Conservation (phyloP, 169 alveolate genomes). For the Babesia ovata region DNA sequence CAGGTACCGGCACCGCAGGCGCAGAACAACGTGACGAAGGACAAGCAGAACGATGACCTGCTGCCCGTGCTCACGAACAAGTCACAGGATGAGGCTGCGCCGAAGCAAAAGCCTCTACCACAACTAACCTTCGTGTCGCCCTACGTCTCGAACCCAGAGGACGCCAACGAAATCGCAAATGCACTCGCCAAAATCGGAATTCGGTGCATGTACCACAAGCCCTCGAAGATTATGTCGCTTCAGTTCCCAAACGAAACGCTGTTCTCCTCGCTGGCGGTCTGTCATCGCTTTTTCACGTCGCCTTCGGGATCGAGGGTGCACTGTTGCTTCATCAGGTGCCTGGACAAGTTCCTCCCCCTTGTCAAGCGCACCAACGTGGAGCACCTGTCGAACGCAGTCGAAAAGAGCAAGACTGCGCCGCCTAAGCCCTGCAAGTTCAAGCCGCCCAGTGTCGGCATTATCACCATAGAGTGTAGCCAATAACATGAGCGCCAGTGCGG, state of each 20-base stretch:
- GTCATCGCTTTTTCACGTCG: conserved; percentile 47
- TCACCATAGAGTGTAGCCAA: conserved; percentile 14
- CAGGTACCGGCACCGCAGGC: conserved; percentile 8
- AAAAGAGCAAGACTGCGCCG: conserved; percentile 46
- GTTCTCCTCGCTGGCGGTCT: conserved; percentile 38
- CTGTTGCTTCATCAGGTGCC: conserved; percentile 63
- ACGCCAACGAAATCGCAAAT: conserved; percentile 51
- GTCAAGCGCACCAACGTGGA: conserved; percentile 63
- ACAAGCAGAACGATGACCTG: conserved; percentile 43
- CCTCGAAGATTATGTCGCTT: conserved; percentile 66
- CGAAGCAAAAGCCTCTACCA: conserved; percentile 9
- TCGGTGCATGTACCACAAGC: conserved; percentile 69
- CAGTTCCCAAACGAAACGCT: conserved; percentile 65
- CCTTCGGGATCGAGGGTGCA: conserved; percentile 65
- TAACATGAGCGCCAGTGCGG: too few relatives aligned
- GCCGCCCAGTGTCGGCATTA: conserved; percentile 59
- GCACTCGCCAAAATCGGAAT: conserved; percentile 45
- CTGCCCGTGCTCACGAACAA: conserved; percentile 55
- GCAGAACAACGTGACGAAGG: background rate
- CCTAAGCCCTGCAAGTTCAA: conserved; percentile 60
- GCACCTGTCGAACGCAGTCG: conserved; percentile 55
- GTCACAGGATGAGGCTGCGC: conserved; percentile 12
- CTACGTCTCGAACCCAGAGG: conserved; percentile 42
- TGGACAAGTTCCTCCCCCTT: conserved; percentile 54
- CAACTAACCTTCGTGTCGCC: conserved; percentile 56